Evolutionary conservation across 768 basidiomycete genomes (phyloP).

Genomic region (Filobasidium floriforme): DNA sequence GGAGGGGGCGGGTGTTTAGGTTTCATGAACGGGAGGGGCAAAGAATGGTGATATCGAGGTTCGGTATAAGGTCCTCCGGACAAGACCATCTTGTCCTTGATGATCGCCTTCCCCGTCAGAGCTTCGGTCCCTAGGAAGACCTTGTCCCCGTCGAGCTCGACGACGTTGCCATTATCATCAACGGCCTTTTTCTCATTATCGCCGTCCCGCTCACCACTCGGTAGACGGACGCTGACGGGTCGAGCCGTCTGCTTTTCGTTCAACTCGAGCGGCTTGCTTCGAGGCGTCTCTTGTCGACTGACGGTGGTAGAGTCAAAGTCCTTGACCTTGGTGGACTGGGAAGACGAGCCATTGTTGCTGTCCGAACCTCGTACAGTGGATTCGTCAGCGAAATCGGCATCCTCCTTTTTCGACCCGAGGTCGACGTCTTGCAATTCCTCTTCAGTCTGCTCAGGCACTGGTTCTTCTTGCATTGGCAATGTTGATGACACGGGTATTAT

Average conservation of each 20-base stretch:
- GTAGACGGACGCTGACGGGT: background rate
- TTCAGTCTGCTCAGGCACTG: too few relatives aligned
- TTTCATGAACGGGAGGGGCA: slow-evolving; percentile 34
- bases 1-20: slow-evolving; percentile 43
- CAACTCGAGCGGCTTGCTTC: background rate
- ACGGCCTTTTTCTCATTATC: background rate
- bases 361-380: background rate
- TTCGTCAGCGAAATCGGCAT: background rate
- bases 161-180: background rate
- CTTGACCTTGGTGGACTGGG: background rate
- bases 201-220: background rate
- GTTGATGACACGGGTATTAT: too few relatives aligned
- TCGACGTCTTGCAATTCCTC: too few relatives aligned
- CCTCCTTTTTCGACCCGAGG: background rate
- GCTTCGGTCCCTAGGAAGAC: slow-evolving; percentile 19
- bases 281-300: too few relatives aligned
- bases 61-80: slow-evolving; percentile 15
- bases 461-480: too few relatives aligned
- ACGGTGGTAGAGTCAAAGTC: too few relatives aligned
- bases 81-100: slow-evolving; percentile 11
- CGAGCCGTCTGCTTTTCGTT: background rate
- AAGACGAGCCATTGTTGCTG: background rate
- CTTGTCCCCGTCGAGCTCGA: slow-evolving; percentile 15
- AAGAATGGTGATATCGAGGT: slow-evolving; percentile 15
- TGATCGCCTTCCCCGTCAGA: slow-evolving; percentile 20